Percentiles rank a stretch among this genome's conserved stretches.
Evolutionary conservation across 345 rosid genomes (phyloP).

Genomic region (Adansonia digitata): DNA sequence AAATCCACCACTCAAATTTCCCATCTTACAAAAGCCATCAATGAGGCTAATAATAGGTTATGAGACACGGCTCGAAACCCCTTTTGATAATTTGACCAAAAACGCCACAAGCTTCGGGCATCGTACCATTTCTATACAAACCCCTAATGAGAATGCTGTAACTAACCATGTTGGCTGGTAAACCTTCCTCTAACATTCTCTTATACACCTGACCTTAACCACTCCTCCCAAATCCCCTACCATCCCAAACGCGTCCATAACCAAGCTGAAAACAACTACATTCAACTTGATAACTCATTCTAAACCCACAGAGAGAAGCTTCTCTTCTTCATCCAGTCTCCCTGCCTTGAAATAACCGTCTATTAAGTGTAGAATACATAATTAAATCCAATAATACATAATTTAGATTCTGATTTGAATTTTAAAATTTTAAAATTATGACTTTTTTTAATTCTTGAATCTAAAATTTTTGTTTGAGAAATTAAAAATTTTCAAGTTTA

Average conservation of each 20-base stretch:
- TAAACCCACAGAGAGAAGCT: slow-evolving; percentile 29
- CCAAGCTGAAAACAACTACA: slow-evolving; percentile 38
- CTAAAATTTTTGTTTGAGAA: no score
- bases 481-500: no score
- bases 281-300: slow-evolving; percentile 32
- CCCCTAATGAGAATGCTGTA: slow-evolving; percentile 47
- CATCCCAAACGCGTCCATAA: slow-evolving; percentile 35
- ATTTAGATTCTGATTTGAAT: no score
- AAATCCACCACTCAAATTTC: slow-evolving; percentile 37
- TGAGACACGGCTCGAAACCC: slow-evolving; percentile 35
- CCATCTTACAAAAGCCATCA: slow-evolving; percentile 43
- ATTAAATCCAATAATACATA: slow-evolving; percentile 38
- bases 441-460: no score
- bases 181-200: slow-evolving; percentile 37
- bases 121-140: slow-evolving; percentile 29
- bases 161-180: slow-evolving; percentile 38
- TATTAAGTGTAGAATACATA: slow-evolving; percentile 36
- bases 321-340: slow-evolving; percentile 39
- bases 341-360: slow-evolving; percentile 45
- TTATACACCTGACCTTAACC: slow-evolving; percentile 27
- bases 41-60: slow-evolving; percentile 45
- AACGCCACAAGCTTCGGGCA: slow-evolving; percentile 40
- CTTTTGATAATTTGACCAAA: slow-evolving; percentile 38
- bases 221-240: slow-evolving; percentile 29
- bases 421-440: no score